A percentile compares a stretch with the other conserved stretches of the same genome.
Conservation (phyloP, 1,284 basidiomycete species). For the Ustilago lituana region DNA sequence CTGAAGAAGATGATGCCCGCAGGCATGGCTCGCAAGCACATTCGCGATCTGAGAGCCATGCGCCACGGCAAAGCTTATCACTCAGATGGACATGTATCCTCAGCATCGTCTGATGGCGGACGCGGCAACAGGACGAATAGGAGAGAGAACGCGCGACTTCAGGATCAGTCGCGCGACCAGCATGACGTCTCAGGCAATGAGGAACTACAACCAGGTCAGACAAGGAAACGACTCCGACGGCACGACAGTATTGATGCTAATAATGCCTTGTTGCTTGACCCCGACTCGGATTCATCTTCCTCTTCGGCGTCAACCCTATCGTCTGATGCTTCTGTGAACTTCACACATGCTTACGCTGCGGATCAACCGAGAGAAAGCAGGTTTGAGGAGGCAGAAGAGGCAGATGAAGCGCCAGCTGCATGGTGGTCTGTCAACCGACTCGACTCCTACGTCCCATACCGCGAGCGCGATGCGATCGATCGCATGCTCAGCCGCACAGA, state of each 20-base stretch:
- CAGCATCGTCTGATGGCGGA: conserved; percentile 26
- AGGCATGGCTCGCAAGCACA: conserved; percentile 60
- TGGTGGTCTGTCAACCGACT: conserved; percentile 40
- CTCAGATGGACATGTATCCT: conserved; percentile 49
- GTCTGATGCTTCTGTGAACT: conserved; percentile 6
- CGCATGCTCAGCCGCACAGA: conserved; percentile 56
- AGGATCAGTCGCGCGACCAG: background rate
- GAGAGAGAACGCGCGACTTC: background rate
- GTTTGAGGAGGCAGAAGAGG: conserved; percentile 19
- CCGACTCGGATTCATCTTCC: conserved; percentile 40
- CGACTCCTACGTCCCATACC: conserved; percentile 18
- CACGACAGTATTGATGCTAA: conserved; percentile 26
- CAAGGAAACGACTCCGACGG: conserved; percentile 39
- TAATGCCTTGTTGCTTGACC: conserved; percentile 40
- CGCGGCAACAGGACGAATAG: background rate
- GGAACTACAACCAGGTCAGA: conserved; percentile 51
- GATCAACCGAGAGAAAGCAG: background rate
- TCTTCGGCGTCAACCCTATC: conserved; percentile 17
- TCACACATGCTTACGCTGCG: background rate
- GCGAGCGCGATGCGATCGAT: conserved; percentile 54
- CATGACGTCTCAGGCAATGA: conserved; percentile 9
- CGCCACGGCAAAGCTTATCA: conserved; percentile 61
- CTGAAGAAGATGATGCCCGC: conserved; percentile 65
- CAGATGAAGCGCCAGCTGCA: conserved; percentile 16
- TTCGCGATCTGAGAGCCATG: conserved; percentile 63